Evolutionary conservation across 225 moss, liverwort and hornwort genomes (phyloP).

Genomic region (Asterella californica): DNA sequence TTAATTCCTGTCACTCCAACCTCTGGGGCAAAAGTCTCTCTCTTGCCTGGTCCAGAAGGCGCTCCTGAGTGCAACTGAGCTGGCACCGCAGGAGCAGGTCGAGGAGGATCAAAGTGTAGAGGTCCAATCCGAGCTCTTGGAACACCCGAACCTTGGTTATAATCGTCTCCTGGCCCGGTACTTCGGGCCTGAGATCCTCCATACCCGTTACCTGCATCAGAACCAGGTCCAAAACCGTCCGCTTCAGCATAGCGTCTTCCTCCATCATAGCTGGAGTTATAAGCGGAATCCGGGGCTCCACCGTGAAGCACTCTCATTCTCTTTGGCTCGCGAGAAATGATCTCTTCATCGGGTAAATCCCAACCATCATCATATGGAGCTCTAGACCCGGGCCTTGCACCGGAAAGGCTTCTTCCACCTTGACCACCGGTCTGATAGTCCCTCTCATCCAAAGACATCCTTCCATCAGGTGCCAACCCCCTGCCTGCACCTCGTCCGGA

Average conservation of each 20-base stretch:
- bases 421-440: slow-evolving; percentile 50
- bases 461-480: slow-evolving; percentile 33
- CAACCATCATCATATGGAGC: slow-evolving; percentile 64
- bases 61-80: slow-evolving; percentile 26
- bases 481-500: slow-evolving; percentile 51
- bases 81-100: slow-evolving; percentile 41
- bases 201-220: slow-evolving; percentile 49
- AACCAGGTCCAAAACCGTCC: slow-evolving; percentile 43
- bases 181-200: slow-evolving; percentile 39
- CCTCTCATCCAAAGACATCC: slow-evolving; percentile 51
- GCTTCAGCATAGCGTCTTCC: slow-evolving; percentile 56
- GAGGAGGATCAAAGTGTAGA: slow-evolving; percentile 51
- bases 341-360: slow-evolving; percentile 91
- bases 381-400: slow-evolving; percentile 50
- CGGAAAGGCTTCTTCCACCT: slow-evolving; percentile 26
- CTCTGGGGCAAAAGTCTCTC: slow-evolving; percentile 23
- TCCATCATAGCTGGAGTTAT: slow-evolving; percentile 61
- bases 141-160: slow-evolving; percentile 44
- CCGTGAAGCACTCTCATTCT: slow-evolving; percentile 65
- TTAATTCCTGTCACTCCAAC: slow-evolving; percentile 37
- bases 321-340: slow-evolving; percentile 67
- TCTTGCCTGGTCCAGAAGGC: slow-evolving; percentile 27
- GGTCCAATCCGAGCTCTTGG: slow-evolving; percentile 52
- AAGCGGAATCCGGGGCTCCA: slow-evolving; percentile 54
- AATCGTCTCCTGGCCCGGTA: slow-evolving; percentile 39